Percentiles rank a stretch among this genome's conserved stretches.
Evolutionary conservation across 2,329 filamentous ascomycete genomes (phyloP).

Genomic region (Balansia obtecta): DNA sequence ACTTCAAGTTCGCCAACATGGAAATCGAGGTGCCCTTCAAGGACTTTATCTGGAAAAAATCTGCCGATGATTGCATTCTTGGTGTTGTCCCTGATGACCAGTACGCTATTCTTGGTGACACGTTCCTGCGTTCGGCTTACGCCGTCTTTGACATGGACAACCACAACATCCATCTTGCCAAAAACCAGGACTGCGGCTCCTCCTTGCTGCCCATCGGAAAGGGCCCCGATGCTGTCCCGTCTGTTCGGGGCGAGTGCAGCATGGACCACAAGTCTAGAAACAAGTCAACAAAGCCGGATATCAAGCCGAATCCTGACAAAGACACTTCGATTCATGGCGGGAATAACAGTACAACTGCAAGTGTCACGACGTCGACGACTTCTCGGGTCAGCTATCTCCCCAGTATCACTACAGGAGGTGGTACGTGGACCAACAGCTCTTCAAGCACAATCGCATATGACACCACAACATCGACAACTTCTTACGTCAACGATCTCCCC

Average conservation of each 20-base stretch:
- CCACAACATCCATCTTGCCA: slow-evolving; percentile 23
- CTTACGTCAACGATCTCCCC: too few relatives aligned
- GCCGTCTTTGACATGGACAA: slow-evolving; percentile 31
- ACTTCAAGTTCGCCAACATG: slow-evolving; percentile 35
- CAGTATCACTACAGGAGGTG: not conserved
- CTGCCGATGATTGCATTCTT: slow-evolving; percentile 24
- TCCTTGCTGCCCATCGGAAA: slow-evolving; percentile 24
- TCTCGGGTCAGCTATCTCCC: too few relatives aligned
- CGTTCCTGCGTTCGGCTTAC: slow-evolving; percentile 32
- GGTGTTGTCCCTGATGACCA: slow-evolving; percentile 31
- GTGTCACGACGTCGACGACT: not conserved
- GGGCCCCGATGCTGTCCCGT: slow-evolving; percentile 25
- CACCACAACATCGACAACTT: not conserved
- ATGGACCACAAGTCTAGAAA: slow-evolving; percentile 9
- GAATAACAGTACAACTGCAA: not conserved
- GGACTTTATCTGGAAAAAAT: slow-evolving; percentile 33
- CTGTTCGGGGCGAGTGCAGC: slow-evolving; percentile 18
- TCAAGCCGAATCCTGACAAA: not conserved
- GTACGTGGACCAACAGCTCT: not conserved
- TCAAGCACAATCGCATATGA: too few relatives aligned
- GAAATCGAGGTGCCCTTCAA: slow-evolving; percentile 31
- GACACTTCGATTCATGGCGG: not conserved
- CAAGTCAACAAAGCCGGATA: slow-evolving; percentile 7
- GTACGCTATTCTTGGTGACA: slow-evolving; percentile 30
- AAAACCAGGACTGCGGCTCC: slow-evolving; percentile 25